Percentiles rank a stretch among this genome's conserved stretches.
Evolutionary conservation across 2,329 filamentous ascomycete species (phyloP).

Genomic region (Aspergillus spinulosporus): DNA sequence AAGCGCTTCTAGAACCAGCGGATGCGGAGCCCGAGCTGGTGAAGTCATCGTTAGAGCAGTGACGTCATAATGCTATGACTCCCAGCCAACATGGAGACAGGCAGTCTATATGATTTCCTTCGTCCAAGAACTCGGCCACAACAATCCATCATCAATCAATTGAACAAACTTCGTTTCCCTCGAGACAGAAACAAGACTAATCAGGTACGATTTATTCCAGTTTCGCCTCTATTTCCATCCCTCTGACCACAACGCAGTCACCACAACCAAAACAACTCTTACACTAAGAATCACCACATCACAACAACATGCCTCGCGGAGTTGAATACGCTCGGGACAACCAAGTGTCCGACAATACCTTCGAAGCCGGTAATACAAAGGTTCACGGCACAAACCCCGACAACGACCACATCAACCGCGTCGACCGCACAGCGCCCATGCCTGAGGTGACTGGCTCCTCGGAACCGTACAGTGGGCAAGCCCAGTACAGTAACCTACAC

Average conservation of each 20-base stretch:
- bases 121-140: neutral
- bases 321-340: conserved; percentile 42
- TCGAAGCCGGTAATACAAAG: conserved; percentile 36
- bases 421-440: conserved; percentile 36
- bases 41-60: neutral
- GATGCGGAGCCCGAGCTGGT: neutral
- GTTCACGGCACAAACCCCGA: conserved; percentile 37
- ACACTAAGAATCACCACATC: no score
- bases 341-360: conserved; percentile 41
- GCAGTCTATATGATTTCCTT: neutral
- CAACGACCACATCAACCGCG: conserved; percentile 32
- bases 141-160: neutral
- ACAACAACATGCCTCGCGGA: conserved; percentile 39
- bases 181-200: no score
- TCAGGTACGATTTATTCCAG: no score
- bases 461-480: conserved; percentile 28
- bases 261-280: neutral
- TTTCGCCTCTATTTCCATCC: neutral
- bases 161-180: neutral
- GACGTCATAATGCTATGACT: neutral
- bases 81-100: neutral
- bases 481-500: conserved; percentile 20
- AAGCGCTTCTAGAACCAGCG: neutral
- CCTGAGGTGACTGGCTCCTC: conserved; percentile 36
- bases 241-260: neutral